Evolutionary conservation across 352 stramenopile genomes (phyloP).

Genomic region (Paralagenidium karlingii): DNA sequence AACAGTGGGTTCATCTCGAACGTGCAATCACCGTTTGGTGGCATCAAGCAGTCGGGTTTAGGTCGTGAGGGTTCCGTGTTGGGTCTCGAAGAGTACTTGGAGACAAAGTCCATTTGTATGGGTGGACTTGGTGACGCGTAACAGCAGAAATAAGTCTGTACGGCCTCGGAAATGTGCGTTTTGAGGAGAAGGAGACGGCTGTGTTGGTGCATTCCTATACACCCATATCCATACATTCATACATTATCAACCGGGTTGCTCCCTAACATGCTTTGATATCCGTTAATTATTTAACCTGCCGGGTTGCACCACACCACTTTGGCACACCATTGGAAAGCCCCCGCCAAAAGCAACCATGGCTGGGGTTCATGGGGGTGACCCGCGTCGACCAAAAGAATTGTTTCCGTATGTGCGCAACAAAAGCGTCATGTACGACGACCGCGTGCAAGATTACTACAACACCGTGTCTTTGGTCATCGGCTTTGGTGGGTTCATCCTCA

Average conservation of each 20-base stretch:
- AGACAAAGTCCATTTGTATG: constrained; percentile 94
- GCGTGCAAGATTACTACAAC: constrained; percentile 43
- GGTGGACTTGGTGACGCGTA: too few species aligned
- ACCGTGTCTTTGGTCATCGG: constrained; percentile 45
- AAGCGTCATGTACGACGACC: constrained; percentile 17
- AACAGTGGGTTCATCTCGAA: constrained; percentile 87
- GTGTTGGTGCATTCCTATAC: too few species aligned
- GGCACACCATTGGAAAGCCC: too few species aligned
- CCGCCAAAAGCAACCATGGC: too few species aligned
- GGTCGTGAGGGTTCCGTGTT: constrained; percentile 82
- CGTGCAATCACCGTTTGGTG: constrained; percentile 81
- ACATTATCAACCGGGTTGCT: too few species aligned
- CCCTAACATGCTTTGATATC: too few species aligned
- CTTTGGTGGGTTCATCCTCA: constrained; percentile 43
- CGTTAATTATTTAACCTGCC: too few species aligned
- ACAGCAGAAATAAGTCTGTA: too few species aligned
- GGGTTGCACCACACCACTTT: too few species aligned
- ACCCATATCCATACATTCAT: too few species aligned
- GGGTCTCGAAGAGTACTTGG: constrained; percentile 92
- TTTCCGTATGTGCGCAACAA: constrained; percentile 55
- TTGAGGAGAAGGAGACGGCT: too few species aligned
- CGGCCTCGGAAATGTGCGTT: too few species aligned
- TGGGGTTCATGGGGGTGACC: constrained; percentile 38
- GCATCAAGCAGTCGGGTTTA: constrained; percentile 82
- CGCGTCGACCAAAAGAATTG: constrained; percentile 41